phyloP scores from a whole-genome alignment of 768 basidiomycete species.

The Piloderma croceum region DNA sequence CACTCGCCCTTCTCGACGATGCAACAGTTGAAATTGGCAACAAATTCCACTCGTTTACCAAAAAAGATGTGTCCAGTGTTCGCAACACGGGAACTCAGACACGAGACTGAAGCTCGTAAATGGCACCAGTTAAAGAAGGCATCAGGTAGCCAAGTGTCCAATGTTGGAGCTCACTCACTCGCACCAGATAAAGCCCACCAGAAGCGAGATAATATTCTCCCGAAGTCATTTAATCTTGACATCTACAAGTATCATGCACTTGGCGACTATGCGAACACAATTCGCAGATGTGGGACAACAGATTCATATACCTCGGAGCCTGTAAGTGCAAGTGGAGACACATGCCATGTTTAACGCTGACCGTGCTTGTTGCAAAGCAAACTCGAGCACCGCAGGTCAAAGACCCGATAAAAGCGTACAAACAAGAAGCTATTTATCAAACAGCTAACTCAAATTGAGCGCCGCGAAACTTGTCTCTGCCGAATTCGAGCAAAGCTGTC shows the following conservation, averaged over 20 bases:
- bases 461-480: neutral
- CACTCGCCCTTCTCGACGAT: conserved; percentile 21
- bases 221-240: conserved; percentile 9
- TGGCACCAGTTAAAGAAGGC: conserved; percentile 8
- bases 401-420: conserved; percentile 30
- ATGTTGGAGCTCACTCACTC: neutral
- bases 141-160: neutral
- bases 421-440: conserved; percentile 28
- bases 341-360: neutral
- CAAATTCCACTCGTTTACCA: conserved; percentile 17
- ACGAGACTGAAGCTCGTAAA: conserved; percentile 22
- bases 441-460: conserved; percentile 24
- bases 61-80: conserved; percentile 17
- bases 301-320: conserved; percentile 30
- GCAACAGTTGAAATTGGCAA: conserved; percentile 19
- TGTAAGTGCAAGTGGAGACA: conserved; percentile 15
- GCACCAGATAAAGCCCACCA: neutral
- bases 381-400: conserved; percentile 30
- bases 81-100: conserved; percentile 33
- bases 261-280: conserved; percentile 12
- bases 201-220: too few species aligned
- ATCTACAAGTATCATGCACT: conserved; percentile 17
- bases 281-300: conserved; percentile 25
- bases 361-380: conserved; percentile 26
- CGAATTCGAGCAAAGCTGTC: neutral